Base-by-base conservation (phyloP, 2,329 filamentous ascomycete species). In the Sarocladium brachiariae region DNA sequence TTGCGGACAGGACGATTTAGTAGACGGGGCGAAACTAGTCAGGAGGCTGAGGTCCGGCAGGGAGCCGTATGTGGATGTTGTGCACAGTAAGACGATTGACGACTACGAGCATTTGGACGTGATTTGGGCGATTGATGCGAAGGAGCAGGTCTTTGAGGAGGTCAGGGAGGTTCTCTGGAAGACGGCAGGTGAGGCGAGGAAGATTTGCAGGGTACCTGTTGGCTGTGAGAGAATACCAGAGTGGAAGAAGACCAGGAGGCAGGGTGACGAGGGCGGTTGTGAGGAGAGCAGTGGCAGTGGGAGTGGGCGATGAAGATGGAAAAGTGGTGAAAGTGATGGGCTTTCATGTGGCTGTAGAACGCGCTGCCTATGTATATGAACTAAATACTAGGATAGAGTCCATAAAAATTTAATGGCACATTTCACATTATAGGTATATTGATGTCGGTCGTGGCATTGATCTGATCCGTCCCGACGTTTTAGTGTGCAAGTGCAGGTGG, bases 31-130 rank as follows among this genome's bases (percentile, higher is more conserved):
- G 16, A 81, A 83, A 50, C 73, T 96, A 8, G 71, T 96, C 2
- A 74, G 80, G 18, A 77, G 92, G 1, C 87, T 96, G 56, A 78
- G 87, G 59, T 77, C 78, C 37, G 87, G 86, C 0, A 75, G 87
- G 23, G 92, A 97, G 65, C 92, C 92, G 1, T 75, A 89, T 61
- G 89, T 95, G 8, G 73, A 78, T 34, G 70, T 96, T 4, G 87
- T 96, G 4, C 87, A 96, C 67, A 78, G 79, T 55, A 95, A 89
- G 63, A 73, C 95, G 19, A 86, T 96, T 38, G 82, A 88, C 2
- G 88, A 86, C 43, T 95, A 96, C 64, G 92, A 96, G 69, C 92
- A 97, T 67, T 76, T 97, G 4, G 92, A 96, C 68, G 89, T 96
- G 2, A 82, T 97, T 33, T 96, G 92, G 92, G 90, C 91, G 0